phyloP scores from a whole-genome alignment of 148 eudicot species.

The Hydrangea macrophylla region DNA sequence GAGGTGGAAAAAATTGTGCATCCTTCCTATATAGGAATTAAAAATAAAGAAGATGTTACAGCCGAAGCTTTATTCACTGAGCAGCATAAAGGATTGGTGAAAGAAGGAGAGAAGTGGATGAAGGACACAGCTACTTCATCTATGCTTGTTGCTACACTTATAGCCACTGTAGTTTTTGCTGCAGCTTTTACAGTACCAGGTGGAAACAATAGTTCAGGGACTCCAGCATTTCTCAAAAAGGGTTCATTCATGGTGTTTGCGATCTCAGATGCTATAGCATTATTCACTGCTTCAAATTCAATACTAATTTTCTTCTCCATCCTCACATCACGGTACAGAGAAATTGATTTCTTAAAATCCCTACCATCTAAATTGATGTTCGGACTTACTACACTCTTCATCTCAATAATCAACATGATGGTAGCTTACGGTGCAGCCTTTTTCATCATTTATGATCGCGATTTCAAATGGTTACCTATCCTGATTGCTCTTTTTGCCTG shows the following conservation, averaged over 20 bases:
- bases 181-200: conserved; percentile 29
- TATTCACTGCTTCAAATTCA: conserved; percentile 26
- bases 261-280: conserved; percentile 23
- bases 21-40: conserved; percentile 12
- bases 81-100: conserved; percentile 21
- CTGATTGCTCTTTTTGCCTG: no score
- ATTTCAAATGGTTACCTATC: background rate
- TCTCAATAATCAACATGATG: conserved; percentile 32
- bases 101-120: conserved; percentile 28
- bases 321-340: conserved; percentile 33
- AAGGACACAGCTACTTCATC: conserved; percentile 24
- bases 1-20: conserved; percentile 19
- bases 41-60: conserved; percentile 6
- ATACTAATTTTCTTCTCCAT: conserved; percentile 31
- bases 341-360: conserved; percentile 22
- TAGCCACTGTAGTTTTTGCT: conserved; percentile 22
- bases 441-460: background rate
- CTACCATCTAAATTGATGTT: conserved; percentile 27
- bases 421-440: conserved; percentile 16
- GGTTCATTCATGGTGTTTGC: conserved; percentile 19
- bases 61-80: conserved; percentile 16
- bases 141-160: conserved; percentile 23
- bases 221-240: conserved; percentile 9
- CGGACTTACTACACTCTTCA: conserved; percentile 18
- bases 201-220: conserved; percentile 17